A percentile compares a stretch with the other conserved stretches of the same genome.
Conservation (phyloP, 495 filamentous ascomycete species). For the Collariella sp. region DNA sequence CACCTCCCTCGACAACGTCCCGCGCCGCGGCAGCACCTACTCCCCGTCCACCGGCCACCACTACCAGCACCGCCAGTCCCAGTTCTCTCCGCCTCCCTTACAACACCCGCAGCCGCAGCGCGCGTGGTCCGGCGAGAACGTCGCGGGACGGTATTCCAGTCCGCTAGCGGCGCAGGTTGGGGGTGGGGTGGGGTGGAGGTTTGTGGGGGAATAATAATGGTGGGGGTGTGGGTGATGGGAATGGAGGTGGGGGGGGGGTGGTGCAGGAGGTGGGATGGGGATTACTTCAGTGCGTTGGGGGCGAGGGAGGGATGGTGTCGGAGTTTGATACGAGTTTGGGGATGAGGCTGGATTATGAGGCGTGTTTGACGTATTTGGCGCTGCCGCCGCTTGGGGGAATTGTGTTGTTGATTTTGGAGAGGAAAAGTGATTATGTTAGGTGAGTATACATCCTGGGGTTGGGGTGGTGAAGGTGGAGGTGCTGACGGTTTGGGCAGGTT, state of each 20-base stretch:
- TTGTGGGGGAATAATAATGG: background rate
- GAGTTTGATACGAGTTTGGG: conserved; percentile 66
- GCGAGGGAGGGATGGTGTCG: conserved; percentile 33
- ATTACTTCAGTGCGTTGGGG: conserved; percentile 28
- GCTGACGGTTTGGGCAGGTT: conserved; percentile 47
- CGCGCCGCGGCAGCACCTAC: conserved; percentile 35
- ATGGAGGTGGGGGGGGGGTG: background rate
- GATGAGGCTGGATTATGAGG: conserved; percentile 70
- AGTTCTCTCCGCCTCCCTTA: conserved; percentile 37
- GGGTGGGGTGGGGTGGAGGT: background rate
- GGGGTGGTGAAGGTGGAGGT: background rate
- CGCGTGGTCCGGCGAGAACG: conserved; percentile 34
- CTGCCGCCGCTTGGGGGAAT: conserved; percentile 83
- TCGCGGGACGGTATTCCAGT: conserved; percentile 17
- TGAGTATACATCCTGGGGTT: conserved; percentile 33
- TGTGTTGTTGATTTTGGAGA: conserved; percentile 73
- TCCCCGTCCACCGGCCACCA: conserved; percentile 29
- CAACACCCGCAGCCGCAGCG: conserved; percentile 45
- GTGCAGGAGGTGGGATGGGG: conserved; percentile 19
- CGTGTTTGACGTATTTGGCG: conserved; percentile 79
- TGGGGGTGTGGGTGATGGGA: background rate
- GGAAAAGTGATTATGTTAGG: conserved; percentile 95
- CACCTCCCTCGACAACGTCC: conserved; percentile 34
- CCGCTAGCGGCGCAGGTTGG: conserved; percentile 6
- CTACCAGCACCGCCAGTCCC: conserved; percentile 30